Conservation (phyloP, 306 rosid genomes). For the Hippophae tibetana region DNA sequence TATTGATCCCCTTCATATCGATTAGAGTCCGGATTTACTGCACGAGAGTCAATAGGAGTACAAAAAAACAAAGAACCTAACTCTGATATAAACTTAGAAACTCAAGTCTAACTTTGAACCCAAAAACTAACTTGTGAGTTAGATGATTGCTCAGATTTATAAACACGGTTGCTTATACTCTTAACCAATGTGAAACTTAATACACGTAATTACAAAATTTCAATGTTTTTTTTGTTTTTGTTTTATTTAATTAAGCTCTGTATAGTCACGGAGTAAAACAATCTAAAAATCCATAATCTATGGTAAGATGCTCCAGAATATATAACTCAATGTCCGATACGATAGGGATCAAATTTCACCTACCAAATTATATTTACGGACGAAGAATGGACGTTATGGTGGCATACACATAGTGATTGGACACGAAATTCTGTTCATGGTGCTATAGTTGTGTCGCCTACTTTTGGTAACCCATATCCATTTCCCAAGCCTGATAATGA, state of each 20-base stretch:
- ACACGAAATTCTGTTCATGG: conserved; percentile 31
- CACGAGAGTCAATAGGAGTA: no score
- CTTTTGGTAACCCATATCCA: conserved; percentile 1
- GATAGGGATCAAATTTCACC: conserved; percentile 17
- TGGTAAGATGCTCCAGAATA: conserved; percentile 38
- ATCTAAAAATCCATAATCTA: conserved; percentile 36
- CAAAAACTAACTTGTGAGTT: no score
- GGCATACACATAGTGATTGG: conserved; percentile 44
- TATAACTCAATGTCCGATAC: conserved; percentile 33
- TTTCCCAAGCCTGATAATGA: conserved; percentile 19
- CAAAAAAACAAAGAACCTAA: no score
- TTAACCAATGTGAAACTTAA: no score
- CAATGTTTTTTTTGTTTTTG: not conserved
- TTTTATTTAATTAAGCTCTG: not conserved
- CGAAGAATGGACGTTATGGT: conserved; percentile 39
- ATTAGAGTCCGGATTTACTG: no score
- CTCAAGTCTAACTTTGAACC: no score
- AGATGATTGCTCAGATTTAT: no score
- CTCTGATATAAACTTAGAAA: no score
- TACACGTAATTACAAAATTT: no score
- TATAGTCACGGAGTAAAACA: conserved; percentile 32
- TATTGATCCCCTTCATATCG: no score
- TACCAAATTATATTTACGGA: conserved; percentile 23
- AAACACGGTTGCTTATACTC: no score
- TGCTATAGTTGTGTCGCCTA: conserved; percentile 20